Base-by-base conservation (phyloP, 306 rosid genomes). In the Geum urbanum region DNA sequence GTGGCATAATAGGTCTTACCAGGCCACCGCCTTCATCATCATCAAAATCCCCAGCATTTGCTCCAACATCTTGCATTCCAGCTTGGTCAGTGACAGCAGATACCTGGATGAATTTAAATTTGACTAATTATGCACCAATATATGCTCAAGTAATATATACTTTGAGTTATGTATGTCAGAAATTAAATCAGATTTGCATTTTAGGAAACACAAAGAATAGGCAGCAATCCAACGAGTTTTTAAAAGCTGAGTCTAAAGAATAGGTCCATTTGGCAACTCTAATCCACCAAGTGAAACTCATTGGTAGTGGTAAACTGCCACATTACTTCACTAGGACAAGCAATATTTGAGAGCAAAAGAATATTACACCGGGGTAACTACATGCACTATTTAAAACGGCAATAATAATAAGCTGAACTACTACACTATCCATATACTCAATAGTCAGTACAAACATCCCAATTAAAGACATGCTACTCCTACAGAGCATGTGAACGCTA, bases 21-120 rank as follows among this genome's bases (percentile, higher is more conserved):
- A 91, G 75, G 83, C 97, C 91, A 59, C 89, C 95, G 9, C 92
- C 96, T 63, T 88, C 99, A 22, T 91, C 97, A 27, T 94, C 97
- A 69, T 94, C 99, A 74, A 94, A 84, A 85, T 94, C 99, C 77
- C 86, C 95, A 72, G 89, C 72, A 81, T 78, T 94, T 60, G 84
- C 95, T 61, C 92, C 99, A 61, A 81, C 53, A 66, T 94, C 99
- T 86, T 72, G 92, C 82, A 83, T 73, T 80, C 89, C 97, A 18
- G 73, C 62, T 80, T 91, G 97, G 81, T 94, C 99, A 53, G 91
- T 89, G 72, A 94, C 85, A 72, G 90, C 89, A 3, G 97, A 91
- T 51, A 94, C 99, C 99, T 94, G 74, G 70, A 74, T 67, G 10
- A 39, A 72, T 22, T 57, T 43, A 10, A 7, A 27, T 5, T 27